Conservation (phyloP, 805 yeast species). For the Isabelozyma gotoi region DNA sequence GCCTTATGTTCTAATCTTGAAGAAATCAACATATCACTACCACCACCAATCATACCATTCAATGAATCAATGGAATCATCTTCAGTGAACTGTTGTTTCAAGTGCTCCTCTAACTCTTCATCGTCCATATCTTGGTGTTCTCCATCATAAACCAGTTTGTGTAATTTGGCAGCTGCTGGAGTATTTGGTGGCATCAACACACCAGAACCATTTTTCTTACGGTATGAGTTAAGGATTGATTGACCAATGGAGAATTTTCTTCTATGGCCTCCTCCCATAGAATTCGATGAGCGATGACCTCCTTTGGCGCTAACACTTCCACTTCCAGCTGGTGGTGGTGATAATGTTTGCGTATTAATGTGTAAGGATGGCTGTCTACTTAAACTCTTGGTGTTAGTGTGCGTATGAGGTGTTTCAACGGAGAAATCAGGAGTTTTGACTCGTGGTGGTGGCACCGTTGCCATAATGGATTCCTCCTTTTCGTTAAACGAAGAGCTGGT, state of each 20-base stretch:
- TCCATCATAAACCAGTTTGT: constrained; percentile 24
- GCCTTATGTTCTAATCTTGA: constrained; percentile 56
- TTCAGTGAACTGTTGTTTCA: constrained; percentile 28
- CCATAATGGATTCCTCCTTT: constrained; percentile 7
- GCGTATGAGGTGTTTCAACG: constrained; percentile 5
- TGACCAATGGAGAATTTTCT: constrained; percentile 66
- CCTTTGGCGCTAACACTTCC: constrained; percentile 6
- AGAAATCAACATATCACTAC: constrained; percentile 60
- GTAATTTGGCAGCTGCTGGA: constrained; percentile 49
- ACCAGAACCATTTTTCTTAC: constrained; percentile 48
- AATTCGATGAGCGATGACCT: constrained; percentile 39
- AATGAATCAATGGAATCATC: constrained; percentile 64
- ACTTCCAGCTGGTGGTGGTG: constrained; percentile 30
- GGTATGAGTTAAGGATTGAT: constrained; percentile 46
- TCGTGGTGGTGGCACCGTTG: constrained; percentile 9
- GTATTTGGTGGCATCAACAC: constrained; percentile 51
- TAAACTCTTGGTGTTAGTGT: constrained; percentile 18
- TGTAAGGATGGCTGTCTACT: constrained; percentile 41
- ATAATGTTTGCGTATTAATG: constrained; percentile 24
- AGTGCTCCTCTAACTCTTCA: constrained; percentile 27
- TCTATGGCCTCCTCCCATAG: constrained; percentile 46
- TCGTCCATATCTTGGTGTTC: constrained; percentile 30
- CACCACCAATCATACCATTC: constrained; percentile 52
- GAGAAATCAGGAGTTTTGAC: constrained; percentile 26
- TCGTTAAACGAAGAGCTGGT: constrained; percentile 28